Evolutionary conservation across 83 land plant genomes (phyloP), one percentile per base, ranked within the genome.

Genomic region (Thuja plicata): DNA sequence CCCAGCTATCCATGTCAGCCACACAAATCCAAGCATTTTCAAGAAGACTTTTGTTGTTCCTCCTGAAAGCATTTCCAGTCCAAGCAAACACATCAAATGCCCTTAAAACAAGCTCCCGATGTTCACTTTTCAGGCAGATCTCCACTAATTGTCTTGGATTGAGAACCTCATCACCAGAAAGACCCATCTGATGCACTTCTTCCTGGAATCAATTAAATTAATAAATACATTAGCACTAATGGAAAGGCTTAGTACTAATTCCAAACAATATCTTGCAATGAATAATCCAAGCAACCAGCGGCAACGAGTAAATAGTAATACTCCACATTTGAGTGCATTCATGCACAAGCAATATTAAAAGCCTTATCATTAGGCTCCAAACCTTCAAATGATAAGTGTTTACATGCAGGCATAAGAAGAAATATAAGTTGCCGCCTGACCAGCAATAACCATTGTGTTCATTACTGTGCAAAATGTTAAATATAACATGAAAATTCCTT

Each of bases 1-100:
- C 88, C 99, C 99, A 98, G 87, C 97, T 92, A 87, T 98, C 99
- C 90, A 91, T 95, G 88, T 95, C 92, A 27, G 94, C 98, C 17
- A 95, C 96, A 86, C 88, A 90, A 85, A 90, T 90, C 99, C 99
- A 98, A 90, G 97, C 96, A 71, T 91, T 89, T 90, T 98, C 99
- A 82, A 98, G 87, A n/a, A 97, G 95, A 82, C 89, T 92, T 88
- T 70, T 91, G 87, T 97, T 96, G 55, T 87, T 76, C 45, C 77
- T 90, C 21, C 97, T 91, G 76, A 97, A 98, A 8, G 93, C 91
- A 48, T 94, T 87, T 81, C 97, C 95, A 43, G 99, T 94, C 94
- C 93, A 92, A 8, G 98, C 95, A 92, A 98, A 96, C 3, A 98
- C 93, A 83, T 98, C 95, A 86, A 96, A 96, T 2, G 96, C 94